phyloP scores from a whole-genome alignment of 306 rosid species.

The Hippophae rhamnoides region DNA sequence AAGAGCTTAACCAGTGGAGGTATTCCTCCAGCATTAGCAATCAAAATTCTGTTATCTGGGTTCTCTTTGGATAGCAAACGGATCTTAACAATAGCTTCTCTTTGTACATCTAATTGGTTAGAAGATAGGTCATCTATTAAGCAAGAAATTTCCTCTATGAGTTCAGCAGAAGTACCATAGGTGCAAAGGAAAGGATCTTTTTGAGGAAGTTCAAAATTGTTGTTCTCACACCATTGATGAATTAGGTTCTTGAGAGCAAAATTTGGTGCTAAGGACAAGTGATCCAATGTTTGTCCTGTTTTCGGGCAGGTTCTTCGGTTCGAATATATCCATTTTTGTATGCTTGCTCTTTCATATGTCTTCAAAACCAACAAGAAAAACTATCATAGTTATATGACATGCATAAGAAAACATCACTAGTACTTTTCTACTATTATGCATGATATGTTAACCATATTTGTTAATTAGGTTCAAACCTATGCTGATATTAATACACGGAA shows the following conservation, averaged over 20 bases:
- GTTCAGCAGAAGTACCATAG: conserved; percentile 25
- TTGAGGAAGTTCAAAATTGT: conserved; percentile 45
- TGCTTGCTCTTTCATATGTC: conserved; percentile 87
- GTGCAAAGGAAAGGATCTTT: conserved; percentile 19
- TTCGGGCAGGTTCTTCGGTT: conserved; percentile 53
- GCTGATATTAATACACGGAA: too few species aligned
- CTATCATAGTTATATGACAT: conserved; percentile 17
- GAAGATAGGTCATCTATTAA: conserved; percentile 48
- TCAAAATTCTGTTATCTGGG: conserved; percentile 55
- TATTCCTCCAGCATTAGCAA: conserved; percentile 68
- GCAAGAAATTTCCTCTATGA: conserved; percentile 36
- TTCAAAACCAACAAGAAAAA: conserved; percentile 22
- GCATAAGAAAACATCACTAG: conserved; percentile 3
- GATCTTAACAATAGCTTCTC: conserved; percentile 59
- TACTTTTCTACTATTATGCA: background rate
- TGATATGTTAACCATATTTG: background rate
- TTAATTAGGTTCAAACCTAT: too few species aligned
- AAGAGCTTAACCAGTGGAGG: conserved; percentile 56
- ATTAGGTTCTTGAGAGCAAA: conserved; percentile 52
- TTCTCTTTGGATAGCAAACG: conserved; percentile 74
- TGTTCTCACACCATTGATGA: conserved; percentile 55
- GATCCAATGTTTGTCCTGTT: conserved; percentile 40
- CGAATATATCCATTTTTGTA: conserved; percentile 66
- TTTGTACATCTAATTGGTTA: conserved; percentile 39
- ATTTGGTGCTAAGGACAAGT: conserved; percentile 44